Conservation (phyloP, 192 early-diverging fungal species). For the Phlyctochytrium planicorne region DNA sequence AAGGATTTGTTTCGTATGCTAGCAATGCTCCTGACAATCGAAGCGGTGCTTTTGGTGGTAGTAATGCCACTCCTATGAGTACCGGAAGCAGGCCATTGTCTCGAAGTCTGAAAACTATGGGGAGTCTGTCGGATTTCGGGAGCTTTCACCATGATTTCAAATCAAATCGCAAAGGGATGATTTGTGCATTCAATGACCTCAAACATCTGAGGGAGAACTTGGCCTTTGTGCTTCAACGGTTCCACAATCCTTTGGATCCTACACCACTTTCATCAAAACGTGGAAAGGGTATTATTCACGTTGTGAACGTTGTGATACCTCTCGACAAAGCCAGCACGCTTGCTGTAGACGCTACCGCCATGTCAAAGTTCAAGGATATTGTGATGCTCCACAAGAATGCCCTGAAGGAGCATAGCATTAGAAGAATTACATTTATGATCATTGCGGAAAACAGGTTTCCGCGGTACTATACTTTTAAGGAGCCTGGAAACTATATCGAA, state of each 20-base stretch:
- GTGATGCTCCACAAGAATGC: conserved; percentile 55
- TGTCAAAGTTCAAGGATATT: conserved; percentile 62
- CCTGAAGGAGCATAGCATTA: conserved; percentile 73
- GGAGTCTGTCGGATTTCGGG: too few species aligned
- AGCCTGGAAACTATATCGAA: conserved; percentile 76
- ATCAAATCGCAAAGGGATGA: too few species aligned
- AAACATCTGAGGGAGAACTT: too few species aligned
- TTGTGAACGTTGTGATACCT: conserved; percentile 79
- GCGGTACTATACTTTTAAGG: conserved; percentile 95
- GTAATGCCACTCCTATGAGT: conserved; percentile 16
- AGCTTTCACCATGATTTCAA: too few species aligned
- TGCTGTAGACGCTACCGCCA: conserved; percentile 67
- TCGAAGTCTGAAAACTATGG: too few species aligned
- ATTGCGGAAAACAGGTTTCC: conserved; percentile 80
- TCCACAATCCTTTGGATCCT: conserved; percentile 69
- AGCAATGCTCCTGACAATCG: conserved; percentile 38
- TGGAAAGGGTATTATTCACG: conserved; percentile 82
- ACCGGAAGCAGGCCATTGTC: conserved; percentile 56
- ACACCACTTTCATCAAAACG: conserved; percentile 50
- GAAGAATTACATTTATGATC: conserved; percentile 88
- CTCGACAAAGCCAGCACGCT: conserved; percentile 54
- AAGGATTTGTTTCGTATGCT: conserved; percentile 49
- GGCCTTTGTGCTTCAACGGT: conserved; percentile 80
- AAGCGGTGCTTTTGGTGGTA: conserved; percentile 21
- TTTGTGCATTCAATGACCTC: too few species aligned